Base-by-base conservation (phyloP, 2,329 filamentous ascomycete species). In the Scytalidium sp. region DNA sequence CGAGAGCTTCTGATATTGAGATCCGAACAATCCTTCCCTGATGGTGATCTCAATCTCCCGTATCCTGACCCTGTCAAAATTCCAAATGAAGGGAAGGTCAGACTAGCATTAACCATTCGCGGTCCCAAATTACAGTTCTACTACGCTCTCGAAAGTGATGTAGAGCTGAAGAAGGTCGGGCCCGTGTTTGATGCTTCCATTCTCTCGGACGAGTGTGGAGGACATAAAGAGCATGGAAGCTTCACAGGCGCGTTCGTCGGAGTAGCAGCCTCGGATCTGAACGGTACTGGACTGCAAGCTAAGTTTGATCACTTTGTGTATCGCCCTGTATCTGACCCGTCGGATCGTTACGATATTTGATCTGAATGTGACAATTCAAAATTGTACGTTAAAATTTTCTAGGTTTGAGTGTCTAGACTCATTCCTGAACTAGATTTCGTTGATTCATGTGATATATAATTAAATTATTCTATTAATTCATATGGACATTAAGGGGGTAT, bases 221-320 rank as follows among this genome's bases (percentile, higher is more conserved):
- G 81, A 0, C 80, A 84, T 53, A 74, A 77, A 52, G 73, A 69
- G 2, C 79, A 84, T 54, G 81, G 81, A 1, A 85, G 81, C 61
- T 85, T 85, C 54, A 85, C 81, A 0, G 81, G 81, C 0, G 79
- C 81, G 0, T 82, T 82, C 67, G 74, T 81, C 1, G 79, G 79
- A 0, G 64, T 82, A 54, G 78, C 79, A 1, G 76, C 74, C 39
- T 81, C 77, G 3, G 79, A 82, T 61, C 48, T 80, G 40, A 81
- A 82, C 49, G 79, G 79, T 2, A 72, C 71, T 15, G 75, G 67
- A 8, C 54, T 63, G 47, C 61, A 66, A 46, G 78, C 79, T 0
- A 65, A 52, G 3, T 81, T 81, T 63, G 76, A 79, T 49, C 73
- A 77, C 41, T 78, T 81, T 49, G 53, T 69, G 0, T 82, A 82